These are phyloP conservation scores for Dioscorea dumetorum DNA, from an alignment of 106 monocot genomes.

Conservation along the genomic window DNA sequence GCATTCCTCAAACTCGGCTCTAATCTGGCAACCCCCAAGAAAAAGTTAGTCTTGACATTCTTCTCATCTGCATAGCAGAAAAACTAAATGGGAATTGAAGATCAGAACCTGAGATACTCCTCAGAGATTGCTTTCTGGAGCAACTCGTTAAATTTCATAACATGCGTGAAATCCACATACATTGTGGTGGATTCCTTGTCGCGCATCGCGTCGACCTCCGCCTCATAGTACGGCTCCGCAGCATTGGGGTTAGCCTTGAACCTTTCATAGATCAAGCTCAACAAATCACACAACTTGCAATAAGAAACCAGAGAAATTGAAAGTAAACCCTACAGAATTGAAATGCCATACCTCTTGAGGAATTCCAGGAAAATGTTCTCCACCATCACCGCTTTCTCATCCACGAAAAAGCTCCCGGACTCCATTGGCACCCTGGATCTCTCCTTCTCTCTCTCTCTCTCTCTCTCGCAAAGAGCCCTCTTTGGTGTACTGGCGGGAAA, in stretches of 20 bases:
- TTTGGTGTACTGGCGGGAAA: background rate
- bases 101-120: constrained; percentile 70
- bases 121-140: constrained; percentile 86
- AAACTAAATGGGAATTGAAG: background rate
- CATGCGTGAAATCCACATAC: constrained; percentile 92
- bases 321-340: background rate
- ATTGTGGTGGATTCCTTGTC: constrained; percentile 83
- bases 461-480: background rate
- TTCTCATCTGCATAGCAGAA: background rate
- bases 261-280: constrained; percentile 20
- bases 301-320: background rate
- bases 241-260: constrained; percentile 56
- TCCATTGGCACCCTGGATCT: background rate
- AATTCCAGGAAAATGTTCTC: constrained; percentile 94
- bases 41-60: background rate
- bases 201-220: constrained; percentile 88
- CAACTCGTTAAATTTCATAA: constrained; percentile 86
- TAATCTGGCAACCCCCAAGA: constrained; percentile 31
- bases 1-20: constrained; percentile 83
- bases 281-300: background rate
- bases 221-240: constrained; percentile 71
- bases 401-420: constrained; percentile 55
- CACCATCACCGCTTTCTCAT: constrained; percentile 81
- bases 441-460: background rate
- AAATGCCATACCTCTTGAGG: constrained; percentile 58